Base-by-base conservation (phyloP, 768 basidiomycete species). In the Suillus subluteus region DNA sequence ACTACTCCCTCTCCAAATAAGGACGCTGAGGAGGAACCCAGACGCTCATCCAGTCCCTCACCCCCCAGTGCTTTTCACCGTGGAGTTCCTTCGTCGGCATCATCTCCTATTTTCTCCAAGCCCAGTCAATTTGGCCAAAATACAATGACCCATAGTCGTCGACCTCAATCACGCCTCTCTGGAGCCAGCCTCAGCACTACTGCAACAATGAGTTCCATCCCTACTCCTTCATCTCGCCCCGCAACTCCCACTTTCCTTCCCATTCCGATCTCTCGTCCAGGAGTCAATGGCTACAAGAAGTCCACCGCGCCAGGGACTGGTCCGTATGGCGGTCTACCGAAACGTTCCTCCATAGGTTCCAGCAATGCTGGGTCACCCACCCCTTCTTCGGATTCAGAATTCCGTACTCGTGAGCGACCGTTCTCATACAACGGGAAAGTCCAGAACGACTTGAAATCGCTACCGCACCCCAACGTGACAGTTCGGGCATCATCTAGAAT, bases 241-340 rank as follows among this genome's bases (percentile, higher is more conserved):
- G 76, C 88, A 26, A 91, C 92, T 30, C 92, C 92, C 11, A 92
- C 91, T 21, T 89, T 90, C 71, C 81, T 94, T 32, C 91, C 91
- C n/a, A 69, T 92, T 38, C 89, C 91, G 3, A 83, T 86, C 32
- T 77, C 82, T 35, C 79, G 85, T 46, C 66, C 86, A 30, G 54
- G 80, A 26, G 82, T 82, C 13, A 75, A 78, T 38, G 84, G 84
- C 3, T 72, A 86, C 66, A 92, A 91, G 76, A 86, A 88, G 52
- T 88, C 90, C 1, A 85, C 81, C 32, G 87, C 84, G 0, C 85
- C 87, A 7, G 67, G 76, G 18, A 72, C 80, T 37, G 80, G 80
- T 21, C 73, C 77, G 74, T 75, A 82, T 67, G 72, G 73, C 37
- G 80, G 80, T n/a, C 72, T 76, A 69, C 67, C 78, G 48, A 90